Evolutionary conservation across 768 basidiomycete genomes (phyloP).

Genomic region (Hortiboletus flavorubellus): DNA sequence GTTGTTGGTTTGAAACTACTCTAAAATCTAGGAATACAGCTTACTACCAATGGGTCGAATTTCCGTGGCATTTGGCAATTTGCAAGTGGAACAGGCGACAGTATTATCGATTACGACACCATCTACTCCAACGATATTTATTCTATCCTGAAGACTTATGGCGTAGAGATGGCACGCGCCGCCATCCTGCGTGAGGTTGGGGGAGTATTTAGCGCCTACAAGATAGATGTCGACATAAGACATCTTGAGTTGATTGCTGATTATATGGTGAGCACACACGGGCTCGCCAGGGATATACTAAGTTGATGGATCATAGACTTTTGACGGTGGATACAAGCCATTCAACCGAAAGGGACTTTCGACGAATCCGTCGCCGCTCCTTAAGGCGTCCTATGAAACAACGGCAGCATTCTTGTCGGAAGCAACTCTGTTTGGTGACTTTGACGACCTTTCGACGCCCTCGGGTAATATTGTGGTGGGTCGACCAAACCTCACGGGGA

Average conservation of each 20-base stretch:
- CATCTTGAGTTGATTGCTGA: conserved; percentile 97
- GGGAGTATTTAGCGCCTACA: conserved; percentile 91
- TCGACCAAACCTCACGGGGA: conserved; percentile 85
- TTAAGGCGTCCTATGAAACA: conserved; percentile 98
- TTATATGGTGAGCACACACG: conserved; percentile 78
- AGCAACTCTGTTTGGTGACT: conserved; percentile 92
- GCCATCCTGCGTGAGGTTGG: conserved; percentile 90
- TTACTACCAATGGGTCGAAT: conserved; percentile 93
- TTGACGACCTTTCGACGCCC: conserved; percentile 86
- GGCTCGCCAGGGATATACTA: neutral
- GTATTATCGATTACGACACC: conserved; percentile 69
- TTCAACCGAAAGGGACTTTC: conserved; percentile 97
- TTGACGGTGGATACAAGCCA: conserved; percentile 96
- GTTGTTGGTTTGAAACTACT: neutral
- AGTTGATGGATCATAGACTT: conserved; percentile 59
- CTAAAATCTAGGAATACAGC: conserved; percentile 37
- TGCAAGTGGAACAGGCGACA: conserved; percentile 47
- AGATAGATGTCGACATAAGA: conserved; percentile 89
- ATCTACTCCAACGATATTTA: conserved; percentile 96
- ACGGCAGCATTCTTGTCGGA: conserved; percentile 92
- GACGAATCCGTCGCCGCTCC: conserved; percentile 88
- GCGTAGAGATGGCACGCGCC: conserved; percentile 93
- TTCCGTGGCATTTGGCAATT: conserved; percentile 86
- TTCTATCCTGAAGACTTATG: conserved; percentile 86
- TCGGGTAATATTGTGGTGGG: conserved; percentile 92